phyloP scores from a whole-genome alignment of 345 rosid genomes.

The Gossypium sturtianum region DNA sequence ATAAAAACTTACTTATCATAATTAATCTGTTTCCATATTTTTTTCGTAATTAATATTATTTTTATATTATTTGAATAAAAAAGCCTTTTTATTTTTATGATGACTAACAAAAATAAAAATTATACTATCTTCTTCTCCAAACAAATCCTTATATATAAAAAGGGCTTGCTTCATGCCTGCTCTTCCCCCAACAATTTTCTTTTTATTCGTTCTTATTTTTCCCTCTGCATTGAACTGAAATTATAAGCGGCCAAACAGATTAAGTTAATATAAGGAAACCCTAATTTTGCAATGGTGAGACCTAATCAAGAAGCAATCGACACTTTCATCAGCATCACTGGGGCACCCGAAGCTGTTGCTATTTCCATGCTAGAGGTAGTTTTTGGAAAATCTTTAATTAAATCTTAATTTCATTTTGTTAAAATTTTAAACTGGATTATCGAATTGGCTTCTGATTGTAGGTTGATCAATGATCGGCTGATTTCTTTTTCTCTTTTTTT shows the following conservation, averaged over 20 bases:
- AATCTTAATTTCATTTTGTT: constrained; percentile 3
- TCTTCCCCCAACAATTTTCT: neutral
- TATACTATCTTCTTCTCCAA: neutral
- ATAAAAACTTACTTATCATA: too few relatives aligned
- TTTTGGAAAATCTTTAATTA: neutral
- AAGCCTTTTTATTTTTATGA: neutral
- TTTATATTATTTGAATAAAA: neutral
- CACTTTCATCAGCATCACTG: constrained; percentile 83
- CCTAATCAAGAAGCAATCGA: constrained; percentile 76
- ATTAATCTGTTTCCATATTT: too few relatives aligned
- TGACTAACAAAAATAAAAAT: neutral
- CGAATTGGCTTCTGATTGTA: constrained; percentile 6
- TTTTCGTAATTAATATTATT: too few relatives aligned
- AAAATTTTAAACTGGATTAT: neutral
- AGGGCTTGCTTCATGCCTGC: neutral
- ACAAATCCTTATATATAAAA: neutral
- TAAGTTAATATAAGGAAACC: neutral
- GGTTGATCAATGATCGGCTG: constrained; percentile 5
- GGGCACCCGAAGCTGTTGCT: constrained; percentile 64
- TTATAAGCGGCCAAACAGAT: neutral
- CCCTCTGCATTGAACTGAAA: neutral
- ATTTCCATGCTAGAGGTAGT: constrained; percentile 62
- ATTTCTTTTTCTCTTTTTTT: constrained; percentile 4
- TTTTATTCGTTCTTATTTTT: neutral
- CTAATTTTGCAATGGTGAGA: constrained; percentile 44